Evolutionary conservation across 345 rosid species (phyloP), one percentile per base, ranked within the genome.

Genomic region (Bretschneidera sinensis): DNA sequence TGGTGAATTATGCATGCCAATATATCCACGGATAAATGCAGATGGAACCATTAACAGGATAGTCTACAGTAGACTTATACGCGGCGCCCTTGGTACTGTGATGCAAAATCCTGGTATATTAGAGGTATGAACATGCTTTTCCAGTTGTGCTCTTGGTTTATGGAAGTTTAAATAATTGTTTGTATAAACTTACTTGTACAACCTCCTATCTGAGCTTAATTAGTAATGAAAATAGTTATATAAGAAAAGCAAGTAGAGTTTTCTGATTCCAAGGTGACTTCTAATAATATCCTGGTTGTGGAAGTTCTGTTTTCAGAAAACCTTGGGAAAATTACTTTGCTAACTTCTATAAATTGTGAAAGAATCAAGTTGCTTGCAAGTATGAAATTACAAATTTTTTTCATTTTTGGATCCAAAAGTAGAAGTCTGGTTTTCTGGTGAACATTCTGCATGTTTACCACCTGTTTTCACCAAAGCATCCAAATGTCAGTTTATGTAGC

Each of bases 1-100:
- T 19, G 58, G 74, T 59, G 79, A 70, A 59, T 55, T 66, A 64
- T 68, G 75, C 57, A 57, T 78, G 58, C 96, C 92, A 33, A 83
- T 94, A 75, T 73, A 69, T 51, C 99, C 97, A 54, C 90, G 99
- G 99, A 70, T 90, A 59, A 90, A 90, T 72, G 97, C 90, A 61
- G 90, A 94, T 78, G 96, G 95, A 58, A 83, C 87, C 33, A 65
- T 81, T 67, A 94, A 94, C 67, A 80, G 54, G 52, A 56, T 57
- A 49, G 86, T 90, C 48, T 88, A 81, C 65, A 68, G 74, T 73
- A 97, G 95, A 65, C 91, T 94, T 55, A 31, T 83, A 28, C 96
- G 95, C 31, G 89, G 86, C 55, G 74, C 85, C 73, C 84, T 94
- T 70, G 97, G 97, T 19, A 82, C 75, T 6, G 91, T 88, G 74